Evolutionary conservation across 1,139 yeast species (phyloP), one percentile per base, ranked within the genome.

Genomic region (Yamadazyma dendronema): DNA sequence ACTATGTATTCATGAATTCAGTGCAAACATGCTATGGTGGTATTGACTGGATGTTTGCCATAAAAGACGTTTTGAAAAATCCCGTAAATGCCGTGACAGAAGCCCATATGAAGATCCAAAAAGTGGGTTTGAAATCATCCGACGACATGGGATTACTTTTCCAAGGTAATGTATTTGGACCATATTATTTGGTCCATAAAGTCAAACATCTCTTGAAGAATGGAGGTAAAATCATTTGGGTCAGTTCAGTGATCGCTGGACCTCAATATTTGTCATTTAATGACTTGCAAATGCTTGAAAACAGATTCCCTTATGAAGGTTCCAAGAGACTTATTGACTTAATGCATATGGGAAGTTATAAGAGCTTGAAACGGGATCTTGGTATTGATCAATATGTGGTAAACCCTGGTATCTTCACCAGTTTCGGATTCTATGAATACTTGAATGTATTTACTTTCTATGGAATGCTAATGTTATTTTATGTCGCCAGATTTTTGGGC

Each of bases 81-180:
- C 96, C 96, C 3, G 60, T 88, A 15, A 77, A 78, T 33, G 92
- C 95, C 1, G 92, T 85, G 13, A 89, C 97, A 0, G 82, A 80
- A 43, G 95, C 95, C 6, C 79, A 81, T 2, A 90, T 85, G 62
- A 90, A 92, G 59, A 72, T 83, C 23, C 97, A 92, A 63, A 70
- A 74, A 41, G 70, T 76, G 3, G 96, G 97, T 2, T 79, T 81
- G 21, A 77, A 73, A 49, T 77, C 95, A 1, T 57, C 52, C n/a
- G 88, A 79, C 50, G 89, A 79, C 0, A 52, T 92, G 69, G 97
- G 98, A 1, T 64, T 85, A 26, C 90, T 89, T 4, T 94, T 92
- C 63, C 96, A 92, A 61, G 95, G 95, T 4, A 92, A 92, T 56
- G 96, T 90, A 11, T 86, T 94, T 61, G 96, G 96, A 0, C 98